Evolutionary conservation across 768 basidiomycete species (phyloP).

Genomic region (Podaxis carcinomalis): DNA sequence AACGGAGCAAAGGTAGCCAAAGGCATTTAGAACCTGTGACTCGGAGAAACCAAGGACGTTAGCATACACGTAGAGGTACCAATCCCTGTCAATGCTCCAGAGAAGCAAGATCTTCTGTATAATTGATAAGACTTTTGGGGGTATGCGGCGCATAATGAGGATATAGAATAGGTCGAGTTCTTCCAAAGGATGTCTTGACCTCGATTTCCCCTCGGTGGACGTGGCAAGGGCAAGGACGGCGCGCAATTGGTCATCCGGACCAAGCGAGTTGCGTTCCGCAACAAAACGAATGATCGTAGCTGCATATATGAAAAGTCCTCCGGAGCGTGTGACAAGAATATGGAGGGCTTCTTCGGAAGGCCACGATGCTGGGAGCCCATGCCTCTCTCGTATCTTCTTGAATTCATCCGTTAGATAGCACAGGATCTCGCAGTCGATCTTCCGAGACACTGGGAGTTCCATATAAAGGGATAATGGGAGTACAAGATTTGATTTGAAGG

Average conservation of each 20-base stretch:
- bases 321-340: not conserved
- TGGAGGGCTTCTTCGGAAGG: not conserved
- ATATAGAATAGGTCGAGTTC: not conserved
- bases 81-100: not conserved
- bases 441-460: constrained; percentile 6
- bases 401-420: constrained; percentile 9
- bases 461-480: not conserved
- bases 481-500: not conserved
- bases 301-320: constrained; percentile 4
- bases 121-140: not conserved
- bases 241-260: not conserved
- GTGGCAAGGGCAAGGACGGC: not conserved
- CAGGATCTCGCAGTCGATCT: constrained; percentile 8
- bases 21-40: not conserved
- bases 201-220: no score
- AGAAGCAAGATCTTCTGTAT: not conserved
- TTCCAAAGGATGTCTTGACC: not conserved
- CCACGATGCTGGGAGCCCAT: constrained; percentile 7
- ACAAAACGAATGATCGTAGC: constrained; percentile 8
- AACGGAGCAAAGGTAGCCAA: not conserved
- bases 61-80: no score
- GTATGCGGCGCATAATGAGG: not conserved
- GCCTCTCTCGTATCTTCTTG: not conserved
- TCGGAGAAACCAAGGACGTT: not conserved
- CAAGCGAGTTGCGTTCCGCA: constrained; percentile 6